Conservation (phyloP, 768 basidiomycete species). For the Phylloporus arenicola region DNA sequence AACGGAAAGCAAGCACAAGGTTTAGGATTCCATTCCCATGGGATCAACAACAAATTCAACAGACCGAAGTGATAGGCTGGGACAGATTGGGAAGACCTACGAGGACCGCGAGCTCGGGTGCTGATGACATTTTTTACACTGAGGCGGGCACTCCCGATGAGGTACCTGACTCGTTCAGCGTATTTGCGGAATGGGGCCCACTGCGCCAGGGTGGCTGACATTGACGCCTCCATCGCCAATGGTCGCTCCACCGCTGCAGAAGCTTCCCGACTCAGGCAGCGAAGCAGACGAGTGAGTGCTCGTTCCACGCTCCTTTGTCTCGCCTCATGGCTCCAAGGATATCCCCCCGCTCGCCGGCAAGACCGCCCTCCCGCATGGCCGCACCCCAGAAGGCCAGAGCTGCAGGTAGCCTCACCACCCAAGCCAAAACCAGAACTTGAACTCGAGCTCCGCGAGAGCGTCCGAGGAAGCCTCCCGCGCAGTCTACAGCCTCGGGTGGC, state of each 20-base stretch:
- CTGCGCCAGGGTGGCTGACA: too few relatives aligned
- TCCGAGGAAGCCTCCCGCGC: conserved; percentile 59
- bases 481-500: too few relatives aligned
- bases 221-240: conserved; percentile 11
- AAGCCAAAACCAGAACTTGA: conserved; percentile 33
- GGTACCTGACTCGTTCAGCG: too few relatives aligned
- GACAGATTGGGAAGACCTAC: too few relatives aligned
- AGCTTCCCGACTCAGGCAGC: conserved; percentile 53
- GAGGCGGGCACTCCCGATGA: too few relatives aligned
- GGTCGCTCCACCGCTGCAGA: conserved; percentile 22
- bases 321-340: conserved; percentile 42
- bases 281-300: conserved; percentile 92
- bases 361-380: conserved; percentile 13
- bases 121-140: too few relatives aligned
- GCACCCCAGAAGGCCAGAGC: conserved; percentile 18
- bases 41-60: too few relatives aligned
- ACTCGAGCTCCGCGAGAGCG: conserved; percentile 49
- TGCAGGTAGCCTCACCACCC: conserved; percentile 16
- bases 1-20: too few relatives aligned
- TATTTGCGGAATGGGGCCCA: too few relatives aligned
- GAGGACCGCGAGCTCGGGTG: too few relatives aligned
- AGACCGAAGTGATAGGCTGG: too few relatives aligned
- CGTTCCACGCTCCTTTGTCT: conserved; percentile 1
- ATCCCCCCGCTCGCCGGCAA: conserved; percentile 48
- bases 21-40: too few relatives aligned